phyloP scores from a whole-genome alignment of 129 eudicot genomes.

The Saposhnikovia divaricata region DNA sequence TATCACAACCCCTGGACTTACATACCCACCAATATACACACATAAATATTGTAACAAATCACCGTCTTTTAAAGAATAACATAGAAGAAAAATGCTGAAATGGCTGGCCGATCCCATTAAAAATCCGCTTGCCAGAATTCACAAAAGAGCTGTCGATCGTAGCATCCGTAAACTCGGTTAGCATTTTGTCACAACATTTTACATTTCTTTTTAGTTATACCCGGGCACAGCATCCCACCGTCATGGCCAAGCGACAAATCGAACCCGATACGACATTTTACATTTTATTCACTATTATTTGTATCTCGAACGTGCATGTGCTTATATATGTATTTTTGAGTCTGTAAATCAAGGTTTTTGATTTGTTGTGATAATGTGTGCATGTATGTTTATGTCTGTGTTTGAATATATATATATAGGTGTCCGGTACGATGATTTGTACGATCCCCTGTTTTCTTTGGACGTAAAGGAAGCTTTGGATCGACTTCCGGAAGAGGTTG shows the following conservation, averaged over 20 bases:
- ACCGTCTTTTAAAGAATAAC: no score
- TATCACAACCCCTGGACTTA: no score
- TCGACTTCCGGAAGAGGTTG: conserved; percentile 60
- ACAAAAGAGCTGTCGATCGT: conserved; percentile 38
- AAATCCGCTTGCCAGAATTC: conserved; percentile 49
- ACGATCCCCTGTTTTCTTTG: conserved; percentile 54
- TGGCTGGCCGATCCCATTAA: conserved; percentile 35
- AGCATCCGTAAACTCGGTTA: conserved; percentile 55
- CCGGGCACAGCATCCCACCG: no score
- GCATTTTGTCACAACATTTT: neutral
- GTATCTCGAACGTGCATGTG: neutral
- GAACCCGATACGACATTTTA: no score
- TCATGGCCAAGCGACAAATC: no score
- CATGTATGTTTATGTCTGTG: no score
- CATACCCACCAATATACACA: neutral
- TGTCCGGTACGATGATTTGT: conserved; percentile 63
- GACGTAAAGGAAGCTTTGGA: conserved; percentile 61
- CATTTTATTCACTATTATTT: neutral
- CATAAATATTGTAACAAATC: neutral
- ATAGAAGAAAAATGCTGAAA: neutral
- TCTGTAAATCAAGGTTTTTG: neutral
- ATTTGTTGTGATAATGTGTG: no score
- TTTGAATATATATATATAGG: conserved; percentile 31
- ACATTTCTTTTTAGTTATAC: no score
- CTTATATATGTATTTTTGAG: no score